phyloP scores from a whole-genome alignment of 306 rosid genomes.

The Prinsepia uniflora region DNA sequence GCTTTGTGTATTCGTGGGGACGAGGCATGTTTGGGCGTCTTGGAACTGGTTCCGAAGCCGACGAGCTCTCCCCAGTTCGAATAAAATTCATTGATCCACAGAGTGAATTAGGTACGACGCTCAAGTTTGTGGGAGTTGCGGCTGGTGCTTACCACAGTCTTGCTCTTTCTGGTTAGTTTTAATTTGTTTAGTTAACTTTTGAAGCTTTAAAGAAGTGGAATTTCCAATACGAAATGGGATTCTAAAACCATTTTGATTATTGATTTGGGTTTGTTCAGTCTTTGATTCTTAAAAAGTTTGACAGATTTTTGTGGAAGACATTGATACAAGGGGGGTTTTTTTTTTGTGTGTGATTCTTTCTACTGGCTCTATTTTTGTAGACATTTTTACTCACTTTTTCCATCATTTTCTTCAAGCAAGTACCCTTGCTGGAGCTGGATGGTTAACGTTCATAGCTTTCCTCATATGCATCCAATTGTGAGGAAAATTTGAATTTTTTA shows the following conservation, averaged over 20 bases:
- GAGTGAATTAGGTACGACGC: constrained; percentile 15
- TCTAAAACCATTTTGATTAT: not conserved
- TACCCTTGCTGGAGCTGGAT: not conserved
- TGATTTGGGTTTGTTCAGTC: not conserved
- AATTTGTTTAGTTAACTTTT: not conserved
- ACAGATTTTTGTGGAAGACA: not conserved
- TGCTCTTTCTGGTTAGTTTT: constrained; percentile 68
- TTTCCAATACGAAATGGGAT: not conserved
- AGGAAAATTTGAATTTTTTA: not conserved
- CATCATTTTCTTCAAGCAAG: not conserved
- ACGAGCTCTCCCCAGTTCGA: constrained; percentile 50
- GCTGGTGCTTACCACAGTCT: constrained; percentile 93
- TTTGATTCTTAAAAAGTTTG: not conserved
- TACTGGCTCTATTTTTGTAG: not conserved
- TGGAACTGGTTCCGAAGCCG: constrained; percentile 64
- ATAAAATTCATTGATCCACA: constrained; percentile 43
- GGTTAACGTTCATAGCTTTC: not conserved
- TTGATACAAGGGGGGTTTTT: not conserved
- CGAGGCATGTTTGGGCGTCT: constrained; percentile 88
- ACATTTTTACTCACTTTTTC: not conserved
- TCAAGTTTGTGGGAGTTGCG: constrained; percentile 59
- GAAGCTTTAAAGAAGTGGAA: not conserved
- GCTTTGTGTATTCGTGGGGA: constrained; percentile 84
- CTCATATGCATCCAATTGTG: not conserved
- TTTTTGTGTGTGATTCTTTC: not conserved